A percentile compares a stretch with the other conserved stretches of the same genome.
Evolutionary conservation across 2,329 filamentous ascomycete genomes (phyloP).

Genomic region (Talaromyces sp.): DNA sequence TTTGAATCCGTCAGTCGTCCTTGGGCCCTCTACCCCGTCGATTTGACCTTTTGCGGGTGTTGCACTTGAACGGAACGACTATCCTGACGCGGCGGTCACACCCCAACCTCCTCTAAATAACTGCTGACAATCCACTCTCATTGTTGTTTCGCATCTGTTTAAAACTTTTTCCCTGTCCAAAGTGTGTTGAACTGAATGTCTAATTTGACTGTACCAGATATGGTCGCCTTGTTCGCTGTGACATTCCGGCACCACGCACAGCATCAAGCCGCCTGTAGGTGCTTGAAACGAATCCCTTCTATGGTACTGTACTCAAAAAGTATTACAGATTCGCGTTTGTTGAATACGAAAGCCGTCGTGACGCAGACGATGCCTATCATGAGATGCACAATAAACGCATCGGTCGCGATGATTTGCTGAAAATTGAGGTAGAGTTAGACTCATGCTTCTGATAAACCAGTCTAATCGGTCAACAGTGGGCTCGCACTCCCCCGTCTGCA

Average conservation of each 20-base stretch:
- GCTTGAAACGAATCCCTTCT: slow-evolving; percentile 17
- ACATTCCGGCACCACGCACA: slow-evolving; percentile 93
- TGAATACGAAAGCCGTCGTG: slow-evolving; percentile 96
- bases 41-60: slow-evolving; percentile 1
- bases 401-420: slow-evolving; percentile 87
- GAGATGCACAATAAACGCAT: slow-evolving; percentile 99
- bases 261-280: slow-evolving; percentile 93
- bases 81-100: slow-evolving; percentile 10
- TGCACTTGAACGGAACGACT: slow-evolving; percentile 4
- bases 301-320: slow-evolving; percentile 33
- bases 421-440: slow-evolving; percentile 74
- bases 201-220: slow-evolving; percentile 62
- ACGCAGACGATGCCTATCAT: slow-evolving; percentile 97
- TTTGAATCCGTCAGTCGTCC: slow-evolving; percentile 8
- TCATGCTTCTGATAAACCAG: not conserved
- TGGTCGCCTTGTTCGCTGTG: slow-evolving; percentile 94
- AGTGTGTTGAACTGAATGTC: not conserved
- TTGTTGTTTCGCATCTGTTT: slow-evolving; percentile 2
- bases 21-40: slow-evolving; percentile 8
- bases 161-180: slow-evolving; percentile 8
- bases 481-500: slow-evolving; percentile 92
- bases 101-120: slow-evolving; percentile 10
- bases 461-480: slow-evolving; percentile 63
- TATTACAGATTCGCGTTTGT: slow-evolving; percentile 81
- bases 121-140: slow-evolving; percentile 11